Percentiles rank a stretch among this genome's conserved stretches.
Conservation (phyloP, 192 early-diverging fungal genomes). For the Podila epicladia region DNA sequence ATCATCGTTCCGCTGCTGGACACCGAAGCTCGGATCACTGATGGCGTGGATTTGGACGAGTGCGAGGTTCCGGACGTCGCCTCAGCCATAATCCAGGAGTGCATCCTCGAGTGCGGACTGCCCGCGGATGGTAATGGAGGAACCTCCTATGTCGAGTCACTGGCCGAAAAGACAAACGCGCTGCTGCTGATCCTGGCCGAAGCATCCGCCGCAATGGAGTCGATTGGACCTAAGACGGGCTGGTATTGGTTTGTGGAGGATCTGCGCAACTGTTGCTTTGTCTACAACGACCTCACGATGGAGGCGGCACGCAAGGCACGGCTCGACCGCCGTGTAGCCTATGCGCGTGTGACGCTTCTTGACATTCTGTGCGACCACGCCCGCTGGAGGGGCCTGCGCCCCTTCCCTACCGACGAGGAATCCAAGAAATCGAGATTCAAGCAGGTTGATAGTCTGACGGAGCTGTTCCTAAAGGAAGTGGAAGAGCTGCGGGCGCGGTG, state of each 20-base stretch:
- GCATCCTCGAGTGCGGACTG: constrained; percentile 46
- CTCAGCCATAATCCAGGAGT: constrained; percentile 21
- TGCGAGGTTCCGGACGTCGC: not conserved
- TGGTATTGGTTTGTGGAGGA: constrained; percentile 53
- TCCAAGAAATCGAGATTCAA: not conserved
- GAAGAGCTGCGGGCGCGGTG: not conserved
- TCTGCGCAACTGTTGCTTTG: constrained; percentile 8
- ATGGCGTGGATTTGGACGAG: not conserved
- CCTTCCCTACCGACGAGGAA: not conserved
- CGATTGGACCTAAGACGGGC: constrained; percentile 1
- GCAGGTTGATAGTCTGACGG: not conserved
- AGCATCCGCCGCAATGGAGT: constrained; percentile 3
- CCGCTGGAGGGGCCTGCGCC: not conserved
- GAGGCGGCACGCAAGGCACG: not conserved
- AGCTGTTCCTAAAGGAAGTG: constrained; percentile 8
- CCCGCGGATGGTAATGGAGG: constrained; percentile 29
- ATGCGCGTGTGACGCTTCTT: constrained; percentile 4
- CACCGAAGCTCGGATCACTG: too few relatives aligned
- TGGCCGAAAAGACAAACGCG: constrained; percentile 19
- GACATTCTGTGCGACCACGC: not conserved
- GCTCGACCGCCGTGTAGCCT: constrained; percentile 1
- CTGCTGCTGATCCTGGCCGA: constrained; percentile 7
- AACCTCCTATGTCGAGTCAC: constrained; percentile 18
- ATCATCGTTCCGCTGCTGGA: not conserved
- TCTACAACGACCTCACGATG: constrained; percentile 1